phyloP scores from a whole-genome alignment of 306 rosid genomes.

The Rosa multiflora region DNA sequence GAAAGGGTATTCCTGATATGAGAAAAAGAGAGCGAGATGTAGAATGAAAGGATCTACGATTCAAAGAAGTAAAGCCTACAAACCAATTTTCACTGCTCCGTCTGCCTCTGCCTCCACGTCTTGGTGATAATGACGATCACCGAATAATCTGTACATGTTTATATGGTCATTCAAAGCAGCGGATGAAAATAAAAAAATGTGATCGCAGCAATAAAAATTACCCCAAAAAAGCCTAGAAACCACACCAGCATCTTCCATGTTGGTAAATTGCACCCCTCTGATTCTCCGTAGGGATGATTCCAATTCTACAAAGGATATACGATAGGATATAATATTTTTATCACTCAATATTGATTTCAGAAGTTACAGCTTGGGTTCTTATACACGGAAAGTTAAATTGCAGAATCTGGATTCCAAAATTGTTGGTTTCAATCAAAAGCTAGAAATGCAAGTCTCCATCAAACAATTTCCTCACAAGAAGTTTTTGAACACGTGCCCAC shows the following conservation, averaged over 20 bases:
- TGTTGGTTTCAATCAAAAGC: not conserved
- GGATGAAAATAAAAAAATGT: not conserved
- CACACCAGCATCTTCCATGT: too few relatives aligned
- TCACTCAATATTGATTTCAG: too few relatives aligned
- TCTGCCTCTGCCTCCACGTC: not conserved
- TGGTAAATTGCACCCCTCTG: not conserved
- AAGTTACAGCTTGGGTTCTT: too few relatives aligned
- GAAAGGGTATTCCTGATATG: too few relatives aligned
- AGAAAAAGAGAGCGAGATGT: too few relatives aligned
- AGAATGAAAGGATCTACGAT: too few relatives aligned
- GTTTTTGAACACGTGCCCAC: not conserved
- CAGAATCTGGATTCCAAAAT: not conserved
- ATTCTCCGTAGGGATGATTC: too few relatives aligned
- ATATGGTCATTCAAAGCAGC: not conserved
- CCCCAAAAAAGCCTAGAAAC: too few relatives aligned
- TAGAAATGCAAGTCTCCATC: not conserved
- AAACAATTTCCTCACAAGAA: not conserved
- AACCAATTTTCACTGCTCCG: not conserved
- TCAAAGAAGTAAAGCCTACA: too few relatives aligned
- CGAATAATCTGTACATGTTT: not conserved
- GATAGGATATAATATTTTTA: too few relatives aligned
- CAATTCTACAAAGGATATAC: not conserved
- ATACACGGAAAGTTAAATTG: too few relatives aligned
- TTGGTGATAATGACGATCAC: not conserved
- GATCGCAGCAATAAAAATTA: too few relatives aligned